Base-by-base conservation (phyloP, 495 filamentous ascomycete genomes). In the Sordaria brevicollis region DNA sequence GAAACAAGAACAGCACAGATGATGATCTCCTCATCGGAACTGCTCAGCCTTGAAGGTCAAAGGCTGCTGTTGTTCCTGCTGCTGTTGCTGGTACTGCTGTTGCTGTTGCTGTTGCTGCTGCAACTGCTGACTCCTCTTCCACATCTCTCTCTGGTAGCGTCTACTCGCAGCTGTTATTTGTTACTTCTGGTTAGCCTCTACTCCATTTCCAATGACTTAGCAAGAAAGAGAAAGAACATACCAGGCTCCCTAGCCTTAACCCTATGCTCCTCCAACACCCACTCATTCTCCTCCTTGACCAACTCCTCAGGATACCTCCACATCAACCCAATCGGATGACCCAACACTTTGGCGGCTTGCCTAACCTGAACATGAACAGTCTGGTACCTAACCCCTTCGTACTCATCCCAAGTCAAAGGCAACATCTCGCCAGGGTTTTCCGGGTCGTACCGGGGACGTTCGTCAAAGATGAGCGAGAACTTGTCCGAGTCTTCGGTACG, bases 261-360 rank as follows among this genome's bases (percentile, higher is more conserved):
- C 38, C 77, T 74, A 54, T 77, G 69, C 25, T 75, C 76, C 2
- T 69, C 19, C 37, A 74, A 57, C 0, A 84, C 77, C 79, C 81
- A 84, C 2, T 71, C 66, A 39, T 84, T 82, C 37, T 25, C 25
- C 33, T 43, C 25, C 10, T 78, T 69, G 35, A 82, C 69, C 25
- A 80, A 69, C 31, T 81, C 80, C 43, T 83, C 79, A 2, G 82
- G 82, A 19, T 78, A 84, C 9, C 78, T 69, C 67, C 81, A 74
- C 6, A 74, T 35, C 15, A 83, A 74, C 21, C 62, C 15, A 5
- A 73, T 33, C 54, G 54, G 35, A 1, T n/a, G 69, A 8, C 62
- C 15, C 65, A 33, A 13, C 5, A 66, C 49, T 10, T 49, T 57
- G 66, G 70, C 74, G 9, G 31, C 41, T 29, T 70, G 65, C n/a